Percentiles rank a stretch among this genome's conserved stretches.
Conservation (phyloP, 768 basidiomycete genomes). For the Boletus pseudo-olivaceus region DNA sequence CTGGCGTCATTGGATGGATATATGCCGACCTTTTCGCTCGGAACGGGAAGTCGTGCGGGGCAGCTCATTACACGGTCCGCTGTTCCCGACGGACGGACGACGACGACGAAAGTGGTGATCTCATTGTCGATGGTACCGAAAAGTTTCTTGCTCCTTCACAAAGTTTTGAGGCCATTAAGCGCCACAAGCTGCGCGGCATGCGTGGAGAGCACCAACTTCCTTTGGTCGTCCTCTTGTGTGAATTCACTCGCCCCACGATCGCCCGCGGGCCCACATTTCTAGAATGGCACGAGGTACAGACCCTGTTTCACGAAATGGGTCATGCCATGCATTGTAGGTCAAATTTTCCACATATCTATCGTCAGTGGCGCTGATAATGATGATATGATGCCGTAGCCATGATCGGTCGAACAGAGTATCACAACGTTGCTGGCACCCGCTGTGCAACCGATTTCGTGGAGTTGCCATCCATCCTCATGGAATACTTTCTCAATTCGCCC, state of each 20-base stretch:
- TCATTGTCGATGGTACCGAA: slow-evolving; percentile 38
- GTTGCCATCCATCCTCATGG: slow-evolving; percentile 97
- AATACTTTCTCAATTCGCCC: slow-evolving; percentile 89
- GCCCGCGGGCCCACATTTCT: slow-evolving; percentile 68
- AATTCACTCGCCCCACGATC: slow-evolving; percentile 66
- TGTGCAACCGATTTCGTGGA: slow-evolving; percentile 99
- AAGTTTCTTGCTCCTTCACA: slow-evolving; percentile 45
- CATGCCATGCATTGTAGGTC: slow-evolving; percentile 98
- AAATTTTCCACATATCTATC: background rate
- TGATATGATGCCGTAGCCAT: slow-evolving; percentile 62
- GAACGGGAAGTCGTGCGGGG: slow-evolving; percentile 81
- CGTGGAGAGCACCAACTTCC: slow-evolving; percentile 83
- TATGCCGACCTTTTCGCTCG: slow-evolving; percentile 91
- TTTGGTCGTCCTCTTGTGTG: slow-evolving; percentile 86
- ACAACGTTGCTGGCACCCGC: slow-evolving; percentile 96
- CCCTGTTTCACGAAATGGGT: slow-evolving; percentile 98
- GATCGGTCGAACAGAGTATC: slow-evolving; percentile 96
- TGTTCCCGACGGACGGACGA: slow-evolving; percentile 92
- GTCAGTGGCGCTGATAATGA: slow-evolving; percentile 1
- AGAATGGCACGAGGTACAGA: slow-evolving; percentile 91
- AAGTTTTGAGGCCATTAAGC: slow-evolving; percentile 62
- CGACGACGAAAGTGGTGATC: slow-evolving; percentile 75
- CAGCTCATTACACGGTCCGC: slow-evolving; percentile 96
- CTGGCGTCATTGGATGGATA: slow-evolving; percentile 88
- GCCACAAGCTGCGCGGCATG: slow-evolving; percentile 54